A percentile compares a stretch with the other conserved stretches of the same genome.
Evolutionary conservation across 345 rosid genomes (phyloP).

Genomic region (Erucastrum elatum): DNA sequence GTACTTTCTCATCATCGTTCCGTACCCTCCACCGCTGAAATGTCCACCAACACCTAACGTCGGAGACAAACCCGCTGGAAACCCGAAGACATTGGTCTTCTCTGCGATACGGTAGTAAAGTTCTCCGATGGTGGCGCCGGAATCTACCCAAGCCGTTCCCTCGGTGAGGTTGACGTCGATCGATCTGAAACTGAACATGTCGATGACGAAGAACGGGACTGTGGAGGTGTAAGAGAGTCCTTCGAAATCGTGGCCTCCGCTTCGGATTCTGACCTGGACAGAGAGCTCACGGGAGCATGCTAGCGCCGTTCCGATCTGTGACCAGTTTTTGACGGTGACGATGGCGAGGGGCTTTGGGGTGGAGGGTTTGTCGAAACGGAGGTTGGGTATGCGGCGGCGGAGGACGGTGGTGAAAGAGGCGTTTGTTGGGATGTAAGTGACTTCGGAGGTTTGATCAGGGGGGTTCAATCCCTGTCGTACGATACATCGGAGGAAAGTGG

Average conservation of each 20-base stretch:
- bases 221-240: constrained; percentile 48
- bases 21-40: constrained; percentile 59
- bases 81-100: constrained; percentile 41
- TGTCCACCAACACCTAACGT: constrained; percentile 58
- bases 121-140: constrained; percentile 49
- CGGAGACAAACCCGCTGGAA: constrained; percentile 46
- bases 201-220: constrained; percentile 43
- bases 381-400: constrained; percentile 42
- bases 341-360: constrained; percentile 47
- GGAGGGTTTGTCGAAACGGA: constrained; percentile 41
- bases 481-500: constrained; percentile 24
- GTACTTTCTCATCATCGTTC: constrained; percentile 53
- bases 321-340: not conserved
- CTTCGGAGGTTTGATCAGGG: constrained; percentile 13
- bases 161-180: constrained; percentile 32
- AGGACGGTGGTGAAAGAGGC: constrained; percentile 41
- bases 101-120: constrained; percentile 41
- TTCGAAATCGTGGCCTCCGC: constrained; percentile 56
- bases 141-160: constrained; percentile 41
- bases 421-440: constrained; percentile 31
- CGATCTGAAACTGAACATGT: constrained; percentile 35
- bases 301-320: constrained; percentile 27
- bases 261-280: constrained; percentile 43
- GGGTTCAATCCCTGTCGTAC: not conserved
- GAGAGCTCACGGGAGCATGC: constrained; percentile 37